Evolutionary conservation across 106 monocot species (phyloP).

Genomic region (Iris macrosiphon): DNA sequence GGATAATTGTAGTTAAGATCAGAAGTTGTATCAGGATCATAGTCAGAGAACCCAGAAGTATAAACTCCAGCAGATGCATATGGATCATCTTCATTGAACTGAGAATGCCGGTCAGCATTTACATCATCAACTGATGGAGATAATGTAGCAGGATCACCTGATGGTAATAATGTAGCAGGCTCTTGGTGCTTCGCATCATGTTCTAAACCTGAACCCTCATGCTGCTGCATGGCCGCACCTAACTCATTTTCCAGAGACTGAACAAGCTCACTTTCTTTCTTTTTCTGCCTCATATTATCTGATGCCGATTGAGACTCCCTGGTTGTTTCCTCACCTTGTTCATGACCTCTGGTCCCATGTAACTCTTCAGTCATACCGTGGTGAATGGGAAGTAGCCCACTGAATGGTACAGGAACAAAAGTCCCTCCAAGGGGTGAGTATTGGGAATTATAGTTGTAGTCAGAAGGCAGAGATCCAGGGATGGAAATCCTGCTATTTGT

Average conservation of each 20-base stretch:
- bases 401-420: slow-evolving; percentile 15
- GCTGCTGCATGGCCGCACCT: slow-evolving; percentile 8
- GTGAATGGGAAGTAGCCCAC: slow-evolving; percentile 11
- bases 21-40: slow-evolving; percentile 44
- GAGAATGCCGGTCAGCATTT: slow-evolving; percentile 18
- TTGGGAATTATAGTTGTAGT: slow-evolving; percentile 30
- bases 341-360: slow-evolving; percentile 4
- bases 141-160: slow-evolving; percentile 11
- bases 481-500: slow-evolving; percentile 27
- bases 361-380: slow-evolving; percentile 21
- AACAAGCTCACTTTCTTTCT: slow-evolving; percentile 26
- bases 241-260: slow-evolving; percentile 19
- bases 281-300: slow-evolving; percentile 12
- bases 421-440: slow-evolving; percentile 21
- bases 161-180: neutral
- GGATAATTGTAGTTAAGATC: slow-evolving; percentile 32
- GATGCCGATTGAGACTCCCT: slow-evolving; percentile 7
- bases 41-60: slow-evolving; percentile 49
- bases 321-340: slow-evolving; percentile 10
- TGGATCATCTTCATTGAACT: slow-evolving; percentile 50
- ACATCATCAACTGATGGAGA: slow-evolving; percentile 10
- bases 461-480: slow-evolving; percentile 42
- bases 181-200: slow-evolving; percentile 24
- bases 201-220: slow-evolving; percentile 28
- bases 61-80: slow-evolving; percentile 43